Evolutionary conservation across 2,329 filamentous ascomycete species (phyloP), one percentile per base, ranked within the genome.

Genomic region (Westerdykella aurantiaca): DNA sequence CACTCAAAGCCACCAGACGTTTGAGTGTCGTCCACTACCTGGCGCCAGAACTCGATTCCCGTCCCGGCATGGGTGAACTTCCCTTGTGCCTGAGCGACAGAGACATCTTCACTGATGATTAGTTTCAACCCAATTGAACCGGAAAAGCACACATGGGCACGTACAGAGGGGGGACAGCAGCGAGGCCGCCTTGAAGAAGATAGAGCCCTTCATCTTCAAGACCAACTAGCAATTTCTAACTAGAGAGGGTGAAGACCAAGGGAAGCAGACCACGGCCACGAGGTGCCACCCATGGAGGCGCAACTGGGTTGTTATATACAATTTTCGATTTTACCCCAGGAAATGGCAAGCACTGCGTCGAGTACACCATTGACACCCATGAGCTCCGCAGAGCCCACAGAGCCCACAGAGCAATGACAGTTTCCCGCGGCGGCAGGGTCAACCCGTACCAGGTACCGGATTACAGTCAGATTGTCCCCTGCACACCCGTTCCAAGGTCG

Each of bases 131-230:
- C 33, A 39, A 47, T 46, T 38, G 42, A 17, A n/a, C 7, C 9
- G n/a, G 10, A 12, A 34, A 16, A 14, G 34, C 6, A 16, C 25
- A 29, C 25, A 29, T 29, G 16, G 13, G 39, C 34, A 47, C 57
- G 22, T 49, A 64, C 61, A 57, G 49, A 66, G 60, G 60, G 63
- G 47, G 48, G 58, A 61, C 47, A 67, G 59, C 55, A 68, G 58
- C 59, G 63, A 63, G 39, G 60, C 65, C 46, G 62, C 59, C 46
- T 57, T 61, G 51, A 61, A 50, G 50, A 65, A 48, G 43, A 53
- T 55, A 46, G 56, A 60, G 43, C 49, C 50, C 57, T 60, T 68
- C 65, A 68, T 68, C 31, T 52, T 60, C 44, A 47, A 55, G 39
- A 47, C 41, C 42, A 47, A 41, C 49, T 48, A 55, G 38, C 45